Evolutionary conservation across 176 grass and related monocot genomes (phyloP).

Genomic region (Chrysopogon serrulatus): DNA sequence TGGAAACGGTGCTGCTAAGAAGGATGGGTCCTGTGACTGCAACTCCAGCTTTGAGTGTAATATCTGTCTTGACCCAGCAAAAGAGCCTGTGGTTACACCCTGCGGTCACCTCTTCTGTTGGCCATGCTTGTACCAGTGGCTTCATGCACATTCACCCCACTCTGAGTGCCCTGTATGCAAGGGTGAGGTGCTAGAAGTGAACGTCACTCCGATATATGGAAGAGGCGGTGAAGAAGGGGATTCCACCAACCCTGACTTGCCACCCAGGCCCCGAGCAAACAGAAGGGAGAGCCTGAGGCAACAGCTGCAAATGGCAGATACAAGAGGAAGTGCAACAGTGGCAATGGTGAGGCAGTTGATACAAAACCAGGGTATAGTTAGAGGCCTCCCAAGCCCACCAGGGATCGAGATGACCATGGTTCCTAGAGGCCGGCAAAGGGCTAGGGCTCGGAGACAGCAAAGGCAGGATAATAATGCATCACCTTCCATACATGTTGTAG

Average conservation of each 20-base stretch:
- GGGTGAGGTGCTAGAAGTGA: slow-evolving; percentile 58
- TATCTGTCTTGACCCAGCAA: slow-evolving; percentile 77
- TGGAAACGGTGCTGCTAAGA: slow-evolving; percentile 23
- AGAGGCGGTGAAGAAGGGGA: slow-evolving; percentile 40
- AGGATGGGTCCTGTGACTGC: slow-evolving; percentile 37
- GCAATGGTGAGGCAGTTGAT: slow-evolving; percentile 50
- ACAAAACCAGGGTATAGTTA: slow-evolving; percentile 33
- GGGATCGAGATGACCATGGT: neutral
- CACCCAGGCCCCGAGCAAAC: slow-evolving; percentile 54
- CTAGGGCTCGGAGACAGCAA: slow-evolving; percentile 27
- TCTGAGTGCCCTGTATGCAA: slow-evolving; percentile 88
- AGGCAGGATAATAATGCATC: neutral
- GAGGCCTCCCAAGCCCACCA: slow-evolving; percentile 18
- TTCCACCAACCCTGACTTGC: slow-evolving; percentile 31
- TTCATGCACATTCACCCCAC: slow-evolving; percentile 42
- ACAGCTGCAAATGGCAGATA: slow-evolving; percentile 38
- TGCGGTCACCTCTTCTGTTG: slow-evolving; percentile 95
- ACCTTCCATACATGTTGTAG: neutral
- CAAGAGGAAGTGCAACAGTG: slow-evolving; percentile 32
- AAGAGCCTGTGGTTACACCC: slow-evolving; percentile 72
- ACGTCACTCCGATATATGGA: slow-evolving; percentile 80
- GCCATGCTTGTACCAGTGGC: slow-evolving; percentile 80
- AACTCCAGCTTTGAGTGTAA: slow-evolving; percentile 79
- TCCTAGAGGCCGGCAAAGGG: slow-evolving; percentile 26
- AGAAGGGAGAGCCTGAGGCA: slow-evolving; percentile 67